phyloP scores from a whole-genome alignment of 805 yeast genomes.

The Barnettozyma californica region DNA sequence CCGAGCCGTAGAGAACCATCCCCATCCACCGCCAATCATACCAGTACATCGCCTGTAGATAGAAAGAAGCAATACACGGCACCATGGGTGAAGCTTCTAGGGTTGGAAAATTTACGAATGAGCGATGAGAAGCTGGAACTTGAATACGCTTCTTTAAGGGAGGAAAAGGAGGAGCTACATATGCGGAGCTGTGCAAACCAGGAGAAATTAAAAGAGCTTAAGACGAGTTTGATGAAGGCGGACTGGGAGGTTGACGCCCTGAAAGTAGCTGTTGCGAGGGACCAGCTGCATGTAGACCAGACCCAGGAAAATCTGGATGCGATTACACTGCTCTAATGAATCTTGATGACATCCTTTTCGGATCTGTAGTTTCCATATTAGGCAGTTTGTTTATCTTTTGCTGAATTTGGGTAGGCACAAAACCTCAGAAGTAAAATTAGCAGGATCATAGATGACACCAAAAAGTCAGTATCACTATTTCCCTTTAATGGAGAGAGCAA shows the following conservation, averaged over 20 bases:
- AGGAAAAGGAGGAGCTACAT: conserved; percentile 14
- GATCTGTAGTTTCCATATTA: not conserved
- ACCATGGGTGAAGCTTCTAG: conserved; percentile 14
- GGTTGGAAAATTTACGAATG: conserved; percentile 4
- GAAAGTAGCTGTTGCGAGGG: conserved; percentile 26
- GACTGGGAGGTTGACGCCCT: conserved; percentile 26
- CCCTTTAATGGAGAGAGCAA: not conserved
- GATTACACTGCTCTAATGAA: conserved; percentile 16
- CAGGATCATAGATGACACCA: not conserved
- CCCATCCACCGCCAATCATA: not conserved
- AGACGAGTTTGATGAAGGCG: conserved; percentile 17
- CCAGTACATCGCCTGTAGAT: not conserved
- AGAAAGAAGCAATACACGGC: conserved; percentile 6
- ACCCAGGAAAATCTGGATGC: conserved; percentile 33
- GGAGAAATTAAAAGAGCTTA: conserved; percentile 19
- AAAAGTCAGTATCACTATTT: not conserved
- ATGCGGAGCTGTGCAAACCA: conserved; percentile 23
- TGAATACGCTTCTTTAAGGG: conserved; percentile 5
- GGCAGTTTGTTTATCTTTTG: not conserved
- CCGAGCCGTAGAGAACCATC: not conserved
- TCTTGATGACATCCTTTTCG: not conserved
- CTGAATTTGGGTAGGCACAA: not conserved
- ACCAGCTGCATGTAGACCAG: conserved; percentile 28
- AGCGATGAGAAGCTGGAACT: conserved; percentile 1
- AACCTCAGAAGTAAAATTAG: not conserved